Evolutionary conservation across 78 protist genomes (phyloP), one percentile per base, ranked within the genome.

Genomic region (Paratrimastix pyriformis): DNA sequence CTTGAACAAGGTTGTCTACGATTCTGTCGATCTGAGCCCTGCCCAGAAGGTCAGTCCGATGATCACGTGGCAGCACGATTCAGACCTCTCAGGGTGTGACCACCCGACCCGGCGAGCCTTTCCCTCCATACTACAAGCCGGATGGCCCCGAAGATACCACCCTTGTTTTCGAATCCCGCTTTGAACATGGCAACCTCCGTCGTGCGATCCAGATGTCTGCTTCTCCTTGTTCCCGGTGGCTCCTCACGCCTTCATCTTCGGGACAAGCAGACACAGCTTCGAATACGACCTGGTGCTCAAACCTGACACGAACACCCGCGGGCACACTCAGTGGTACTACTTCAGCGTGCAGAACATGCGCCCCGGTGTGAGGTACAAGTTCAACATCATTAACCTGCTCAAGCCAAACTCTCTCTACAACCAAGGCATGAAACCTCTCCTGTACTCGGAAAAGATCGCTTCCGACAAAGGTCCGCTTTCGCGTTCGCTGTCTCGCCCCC

Each of bases 241-340:
- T 39, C 66, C 3, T 65, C 68, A 15, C 32, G 32, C 24, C 45
- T 33, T 24, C 32, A 21, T 5, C 5, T 15, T 65, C 52, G 32
- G 21, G 6, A 15, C 11, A 5, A 38, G 9, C 6, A 15, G 7
- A 5, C 15, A 66, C 48, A 52, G 1, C 24, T 0, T 0, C 30
- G 92, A 86, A 64, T 89, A 89, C 71, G 90, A 89, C 66, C 76
- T 89, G 32, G 5, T 75, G 6, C 84, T 89, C 8, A 7, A 74
- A 26, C 21, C 82, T 2, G 90, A 90, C 77, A 39, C 77, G 30
- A 75, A 83, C 79, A 80, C 88, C 26, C 21, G 39, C 9, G 79
- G 76, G 5, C 79, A 85, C 82, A 81, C 83, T 11, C 94, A 86
- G 65, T 90, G 94, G 94, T 90, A 70, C 46, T 86, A 80, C 79